Evolutionary conservation across 2,329 filamentous ascomycete species (phyloP), one percentile per base, ranked within the genome.

Genomic region (Colletotrichum trifolii): DNA sequence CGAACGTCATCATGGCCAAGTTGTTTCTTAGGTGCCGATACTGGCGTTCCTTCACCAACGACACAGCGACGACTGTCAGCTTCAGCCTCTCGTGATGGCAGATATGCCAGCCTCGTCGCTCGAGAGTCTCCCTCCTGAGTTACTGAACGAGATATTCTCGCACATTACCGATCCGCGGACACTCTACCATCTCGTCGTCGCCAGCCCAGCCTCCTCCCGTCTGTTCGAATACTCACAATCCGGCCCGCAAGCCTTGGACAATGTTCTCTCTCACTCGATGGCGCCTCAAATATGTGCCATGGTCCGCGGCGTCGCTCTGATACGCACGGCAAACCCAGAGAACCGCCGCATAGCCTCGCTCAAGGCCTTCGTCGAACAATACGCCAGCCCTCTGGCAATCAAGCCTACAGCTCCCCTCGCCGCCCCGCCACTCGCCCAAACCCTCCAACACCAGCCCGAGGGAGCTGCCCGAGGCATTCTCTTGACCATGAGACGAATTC

Each of bases 201-300:
- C 59, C 8, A 49, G 36, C 46, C 59, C 59, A 6, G 34, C 35
- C 34, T 52, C 59, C 10, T 62, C 59, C 4, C 46, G 46, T 15
- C 39, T 56, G 9, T 60, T 60, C 13, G 50, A 42, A 8, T 36
- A 33, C 11, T n/a, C 15, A 13, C 13, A 60, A 10, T 8, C 17
- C 10, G 58, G 50, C 2, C 49, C 25, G 1, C 46, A 48, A 38
- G 38, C 38, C 15, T 42, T 60, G 13, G 43, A 62, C 33, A 5
- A 56, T 39, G 39, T 52, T 2, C 50, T 56, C n/a, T 2, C 25
- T 17, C 10, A 12, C 12, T 33, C 59, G 2, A 46, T 17, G 38
- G 35, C 39, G 7, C 59, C 53, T 15, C 38, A 55, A 4, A 48
- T 62, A 6, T 8, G n/a, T 11, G n/a, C 43, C 5, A 17, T 62